A percentile compares a stretch with the other conserved stretches of the same genome.
phyloP scores from a whole-genome alignment of 176 grass and related monocot species.

The Carex pumila region DNA sequence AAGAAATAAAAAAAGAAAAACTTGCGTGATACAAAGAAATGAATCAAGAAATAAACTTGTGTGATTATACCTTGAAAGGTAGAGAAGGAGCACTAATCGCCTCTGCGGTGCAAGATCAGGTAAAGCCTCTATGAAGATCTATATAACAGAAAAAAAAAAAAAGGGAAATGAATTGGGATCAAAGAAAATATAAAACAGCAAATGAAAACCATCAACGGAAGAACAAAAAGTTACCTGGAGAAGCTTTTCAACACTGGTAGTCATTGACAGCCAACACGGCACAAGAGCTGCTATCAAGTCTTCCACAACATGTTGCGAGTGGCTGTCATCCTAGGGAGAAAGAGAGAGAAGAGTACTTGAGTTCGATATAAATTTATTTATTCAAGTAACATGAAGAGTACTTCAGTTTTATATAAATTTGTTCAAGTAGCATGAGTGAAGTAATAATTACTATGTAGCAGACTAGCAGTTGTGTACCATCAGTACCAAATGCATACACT shows the following conservation, averaged over 20 bases:
- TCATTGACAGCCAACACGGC: slow-evolving; percentile 82
- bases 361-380: neutral
- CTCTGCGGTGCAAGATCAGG: slow-evolving; percentile 58
- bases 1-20: neutral
- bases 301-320: slow-evolving; percentile 76
- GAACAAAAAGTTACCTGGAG: slow-evolving; percentile 47
- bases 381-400: neutral
- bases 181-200: slow-evolving; percentile 20
- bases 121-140: slow-evolving; percentile 94
- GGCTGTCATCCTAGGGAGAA: slow-evolving; percentile 58
- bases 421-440: neutral
- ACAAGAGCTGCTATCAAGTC: slow-evolving; percentile 68
- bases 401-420: slow-evolving; percentile 12
- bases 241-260: slow-evolving; percentile 66
- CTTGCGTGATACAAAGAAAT: neutral
- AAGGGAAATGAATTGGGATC: neutral
- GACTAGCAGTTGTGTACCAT: neutral
- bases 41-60: neutral
- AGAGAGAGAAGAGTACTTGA: neutral
- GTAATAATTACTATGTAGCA: neutral
- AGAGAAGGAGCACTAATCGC: slow-evolving; percentile 56
- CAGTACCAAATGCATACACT: neutral
- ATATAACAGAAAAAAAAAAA: neutral
- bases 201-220: neutral
- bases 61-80: slow-evolving; percentile 63